These are phyloP conservation scores for Botryotinia convoluta DNA, from an alignment of 2,329 filamentous ascomycete genomes.

Conservation along the genomic window DNA sequence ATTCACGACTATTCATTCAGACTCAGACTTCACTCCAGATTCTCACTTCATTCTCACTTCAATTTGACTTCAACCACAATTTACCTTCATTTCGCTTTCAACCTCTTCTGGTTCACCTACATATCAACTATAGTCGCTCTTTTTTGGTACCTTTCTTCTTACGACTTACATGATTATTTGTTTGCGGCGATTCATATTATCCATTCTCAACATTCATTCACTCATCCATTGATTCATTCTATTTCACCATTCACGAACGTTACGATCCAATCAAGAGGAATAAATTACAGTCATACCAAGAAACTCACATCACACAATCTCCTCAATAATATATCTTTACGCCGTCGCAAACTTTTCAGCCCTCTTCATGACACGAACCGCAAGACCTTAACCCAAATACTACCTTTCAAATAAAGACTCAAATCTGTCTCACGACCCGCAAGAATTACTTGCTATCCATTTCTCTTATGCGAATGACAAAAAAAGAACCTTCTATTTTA, in stretches of 20 bases:
- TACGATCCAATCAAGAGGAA: background rate
- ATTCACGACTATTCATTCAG: background rate
- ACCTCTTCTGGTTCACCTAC: background rate
- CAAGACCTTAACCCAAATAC: background rate
- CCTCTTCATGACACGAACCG: background rate
- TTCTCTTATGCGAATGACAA: background rate
- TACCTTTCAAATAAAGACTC: background rate
- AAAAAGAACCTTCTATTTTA: background rate
- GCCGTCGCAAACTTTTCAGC: background rate
- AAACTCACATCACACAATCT: background rate
- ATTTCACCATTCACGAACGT: background rate
- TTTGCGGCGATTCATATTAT: background rate
- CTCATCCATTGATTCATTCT: background rate
- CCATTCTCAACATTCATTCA: background rate
- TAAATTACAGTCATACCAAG: constrained; percentile 1
- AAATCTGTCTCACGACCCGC: background rate
- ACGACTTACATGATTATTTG: background rate
- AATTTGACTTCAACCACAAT: background rate
- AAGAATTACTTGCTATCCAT: background rate
- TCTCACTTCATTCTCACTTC: background rate
- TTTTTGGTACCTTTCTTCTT: constrained; percentile 8
- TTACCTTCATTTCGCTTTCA: background rate
- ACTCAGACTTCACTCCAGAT: background rate
- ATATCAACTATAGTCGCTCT: constrained; percentile 2
- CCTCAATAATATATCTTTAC: background rate